These are phyloP conservation scores for Naganishia albida DNA, from an alignment of 1,284 basidiomycete species.

Conservation along the genomic window DNA sequence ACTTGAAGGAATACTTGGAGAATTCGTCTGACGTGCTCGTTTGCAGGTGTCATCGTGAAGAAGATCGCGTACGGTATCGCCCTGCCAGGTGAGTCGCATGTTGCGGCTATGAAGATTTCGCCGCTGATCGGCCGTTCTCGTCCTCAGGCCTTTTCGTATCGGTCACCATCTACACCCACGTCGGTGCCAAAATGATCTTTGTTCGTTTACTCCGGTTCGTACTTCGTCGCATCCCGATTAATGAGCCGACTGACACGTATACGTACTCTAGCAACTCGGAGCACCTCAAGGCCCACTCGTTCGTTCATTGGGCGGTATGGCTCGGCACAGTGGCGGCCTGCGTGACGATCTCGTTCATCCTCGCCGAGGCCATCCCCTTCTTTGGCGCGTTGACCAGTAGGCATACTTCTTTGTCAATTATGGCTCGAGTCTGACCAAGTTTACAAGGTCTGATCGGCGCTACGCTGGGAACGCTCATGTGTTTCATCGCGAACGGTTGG, in stretches of 20 bases:
- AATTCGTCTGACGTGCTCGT: conserved; percentile 34
- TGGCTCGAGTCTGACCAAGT: neutral
- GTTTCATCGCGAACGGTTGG: conserved; percentile 27
- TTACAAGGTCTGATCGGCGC: conserved; percentile 41
- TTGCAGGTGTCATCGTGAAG: conserved; percentile 50
- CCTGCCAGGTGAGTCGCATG: conserved; percentile 43
- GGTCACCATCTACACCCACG: conserved; percentile 36
- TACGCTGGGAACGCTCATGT: conserved; percentile 37
- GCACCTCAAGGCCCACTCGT: conserved; percentile 63
- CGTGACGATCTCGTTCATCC: conserved; percentile 59
- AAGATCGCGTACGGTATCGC: conserved; percentile 53
- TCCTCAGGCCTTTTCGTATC: conserved; percentile 35
- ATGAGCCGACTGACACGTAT: conserved; percentile 62
- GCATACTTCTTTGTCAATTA: conserved; percentile 27
- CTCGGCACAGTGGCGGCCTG: conserved; percentile 56
- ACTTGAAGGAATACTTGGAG: conserved; percentile 4
- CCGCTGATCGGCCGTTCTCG: too few species aligned
- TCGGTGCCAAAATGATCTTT: conserved; percentile 44
- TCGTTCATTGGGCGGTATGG: conserved; percentile 65
- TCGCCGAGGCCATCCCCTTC: conserved; percentile 56
- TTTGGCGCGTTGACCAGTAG: conserved; percentile 44
- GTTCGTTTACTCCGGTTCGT: conserved; percentile 38
- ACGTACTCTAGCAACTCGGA: conserved; percentile 61
- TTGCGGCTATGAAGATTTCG: too few species aligned
- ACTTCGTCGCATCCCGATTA: neutral